Conservation (phyloP, 2,329 filamentous ascomycete species). For the Periconia sp. region DNA sequence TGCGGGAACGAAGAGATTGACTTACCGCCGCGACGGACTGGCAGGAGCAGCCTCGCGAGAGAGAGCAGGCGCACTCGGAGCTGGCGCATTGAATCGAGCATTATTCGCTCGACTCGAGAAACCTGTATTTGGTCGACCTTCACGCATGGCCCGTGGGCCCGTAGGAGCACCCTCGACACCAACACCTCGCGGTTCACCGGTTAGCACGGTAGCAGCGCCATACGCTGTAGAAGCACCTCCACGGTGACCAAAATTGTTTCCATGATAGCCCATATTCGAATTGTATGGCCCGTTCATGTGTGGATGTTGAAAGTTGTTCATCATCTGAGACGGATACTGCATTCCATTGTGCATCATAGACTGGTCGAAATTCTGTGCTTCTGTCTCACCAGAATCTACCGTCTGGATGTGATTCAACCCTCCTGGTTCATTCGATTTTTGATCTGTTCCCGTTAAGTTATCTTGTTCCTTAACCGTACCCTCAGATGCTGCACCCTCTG, state of each 20-base stretch:
- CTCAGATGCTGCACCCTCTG: conserved; percentile 9
- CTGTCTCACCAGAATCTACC: conserved; percentile 34
- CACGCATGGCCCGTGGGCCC: conserved; percentile 92
- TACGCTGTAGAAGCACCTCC: conserved; percentile 52
- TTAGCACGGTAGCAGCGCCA: conserved; percentile 45
- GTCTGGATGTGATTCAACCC: conserved; percentile 43
- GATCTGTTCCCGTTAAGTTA: conserved; percentile 24
- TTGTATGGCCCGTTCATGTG: conserved; percentile 48
- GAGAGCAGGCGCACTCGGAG: conserved; percentile 27
- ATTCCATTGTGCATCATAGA: conserved; percentile 37
- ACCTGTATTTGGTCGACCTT: conserved; percentile 83
- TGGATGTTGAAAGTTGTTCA: conserved; percentile 64
- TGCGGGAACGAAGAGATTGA: too few species aligned
- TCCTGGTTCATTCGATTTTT: conserved; percentile 17
- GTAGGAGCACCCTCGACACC: conserved; percentile 77
- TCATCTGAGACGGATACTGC: conserved; percentile 37
- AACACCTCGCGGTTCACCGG: conserved; percentile 57
- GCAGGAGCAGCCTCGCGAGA: conserved; percentile 21
- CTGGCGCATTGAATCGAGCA: conserved; percentile 29
- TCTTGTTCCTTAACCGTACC: conserved; percentile 14
- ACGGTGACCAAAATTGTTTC: conserved; percentile 50
- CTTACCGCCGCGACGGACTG: conserved; percentile 36
- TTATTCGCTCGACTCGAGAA: conserved; percentile 64
- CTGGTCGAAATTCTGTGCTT: conserved; percentile 28
- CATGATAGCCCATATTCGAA: conserved; percentile 43